Evolutionary conservation across 768 basidiomycete genomes (phyloP).

Genomic region (Collybia nuda): DNA sequence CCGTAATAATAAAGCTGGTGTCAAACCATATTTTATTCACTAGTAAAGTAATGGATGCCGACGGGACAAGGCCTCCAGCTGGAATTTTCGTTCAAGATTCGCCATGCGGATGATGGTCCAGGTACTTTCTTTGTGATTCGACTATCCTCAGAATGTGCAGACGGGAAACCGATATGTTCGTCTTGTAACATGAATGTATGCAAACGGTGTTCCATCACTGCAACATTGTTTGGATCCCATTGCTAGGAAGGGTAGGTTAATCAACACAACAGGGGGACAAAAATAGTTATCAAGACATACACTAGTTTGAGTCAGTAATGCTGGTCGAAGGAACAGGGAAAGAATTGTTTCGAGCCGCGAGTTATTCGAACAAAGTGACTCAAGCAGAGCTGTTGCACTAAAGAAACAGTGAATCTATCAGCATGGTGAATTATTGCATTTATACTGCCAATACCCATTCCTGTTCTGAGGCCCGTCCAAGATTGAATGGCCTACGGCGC

Average conservation of each 20-base stretch:
- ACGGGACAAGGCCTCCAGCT: slow-evolving; percentile 71
- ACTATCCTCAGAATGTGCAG: too few relatives aligned
- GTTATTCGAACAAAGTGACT: slow-evolving; percentile 36
- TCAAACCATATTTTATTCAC: neutral
- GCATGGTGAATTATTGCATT: too few relatives aligned
- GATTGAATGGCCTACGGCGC: slow-evolving; percentile 41
- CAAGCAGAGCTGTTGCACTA: slow-evolving; percentile 33
- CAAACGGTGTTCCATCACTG: slow-evolving; percentile 57
- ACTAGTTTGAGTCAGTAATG: slow-evolving; percentile 8
- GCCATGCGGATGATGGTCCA: slow-evolving; percentile 51
- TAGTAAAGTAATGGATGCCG: slow-evolving; percentile 43
- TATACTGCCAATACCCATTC: slow-evolving; percentile 29
- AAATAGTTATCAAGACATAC: slow-evolving; percentile 17
- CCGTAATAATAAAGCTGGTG: too few relatives aligned
- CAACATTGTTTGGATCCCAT: slow-evolving; percentile 52
- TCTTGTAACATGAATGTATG: slow-evolving; percentile 27
- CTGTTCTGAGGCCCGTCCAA: slow-evolving; percentile 14
- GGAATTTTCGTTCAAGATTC: slow-evolving; percentile 35
- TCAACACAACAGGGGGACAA: neutral
- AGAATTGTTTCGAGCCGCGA: slow-evolving; percentile 30
- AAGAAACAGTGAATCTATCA: neutral
- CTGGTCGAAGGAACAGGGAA: slow-evolving; percentile 17
- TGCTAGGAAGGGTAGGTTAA: slow-evolving; percentile 26
- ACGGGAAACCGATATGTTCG: neutral
- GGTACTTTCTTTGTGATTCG: too few relatives aligned